These are phyloP conservation scores for Aphanomyces cochlioides DNA, from an alignment of 352 stramenopile genomes.

Conservation along the genomic window DNA sequence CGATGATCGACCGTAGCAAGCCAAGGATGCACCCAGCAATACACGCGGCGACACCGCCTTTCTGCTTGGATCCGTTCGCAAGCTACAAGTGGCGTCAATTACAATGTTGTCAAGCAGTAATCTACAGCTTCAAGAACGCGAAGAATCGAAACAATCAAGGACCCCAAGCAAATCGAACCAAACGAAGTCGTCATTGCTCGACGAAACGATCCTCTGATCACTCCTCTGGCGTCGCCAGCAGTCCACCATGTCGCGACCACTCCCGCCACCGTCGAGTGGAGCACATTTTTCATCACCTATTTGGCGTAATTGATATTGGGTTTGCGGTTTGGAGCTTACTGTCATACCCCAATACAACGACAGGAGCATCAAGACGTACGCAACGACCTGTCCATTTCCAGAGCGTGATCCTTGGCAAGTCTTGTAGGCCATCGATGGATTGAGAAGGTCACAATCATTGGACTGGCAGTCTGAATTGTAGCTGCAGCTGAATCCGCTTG, in stretches of 20 bases:
- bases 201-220: constrained; percentile 41
- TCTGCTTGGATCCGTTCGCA: constrained; percentile 28
- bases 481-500: neutral
- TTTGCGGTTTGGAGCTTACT: constrained; percentile 33
- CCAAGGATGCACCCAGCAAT: constrained; percentile 47
- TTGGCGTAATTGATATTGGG: neutral
- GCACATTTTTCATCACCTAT: constrained; percentile 51
- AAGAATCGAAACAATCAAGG: constrained; percentile 67
- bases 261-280: constrained; percentile 76
- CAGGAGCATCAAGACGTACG: constrained; percentile 44
- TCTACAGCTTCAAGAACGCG: constrained; percentile 51
- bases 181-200: constrained; percentile 77
- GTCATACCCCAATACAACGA: constrained; percentile 77
- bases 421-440: constrained; percentile 35
- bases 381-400: neutral
- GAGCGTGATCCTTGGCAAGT: neutral
- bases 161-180: constrained; percentile 83
- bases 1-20: constrained; percentile 56
- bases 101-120: no score
- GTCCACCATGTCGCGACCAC: constrained; percentile 84
- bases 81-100: constrained; percentile 9
- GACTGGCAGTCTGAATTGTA: neutral
- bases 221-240: constrained; percentile 31
- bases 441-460: neutral
- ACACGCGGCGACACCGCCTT: constrained; percentile 49